A percentile compares a stretch with the other conserved stretches of the same genome.
Evolutionary conservation across 2,329 filamentous ascomycete species (phyloP).

Genomic region (Ascochyta fabae): DNA sequence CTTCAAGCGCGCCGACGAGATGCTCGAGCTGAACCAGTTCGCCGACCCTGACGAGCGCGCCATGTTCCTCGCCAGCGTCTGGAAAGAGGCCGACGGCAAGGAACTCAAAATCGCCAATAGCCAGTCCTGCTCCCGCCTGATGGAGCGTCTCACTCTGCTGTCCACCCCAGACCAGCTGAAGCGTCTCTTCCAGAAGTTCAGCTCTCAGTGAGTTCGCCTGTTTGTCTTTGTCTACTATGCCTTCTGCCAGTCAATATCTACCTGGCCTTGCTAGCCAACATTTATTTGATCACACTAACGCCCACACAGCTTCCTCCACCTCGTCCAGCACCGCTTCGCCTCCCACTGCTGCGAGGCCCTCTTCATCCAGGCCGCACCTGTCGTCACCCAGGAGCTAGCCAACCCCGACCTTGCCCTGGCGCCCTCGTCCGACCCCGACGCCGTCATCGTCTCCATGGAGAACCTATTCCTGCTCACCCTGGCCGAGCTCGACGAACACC

Average conservation of each 20-base stretch:
- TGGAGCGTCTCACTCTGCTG: conserved; percentile 88
- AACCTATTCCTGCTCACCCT: conserved; percentile 82
- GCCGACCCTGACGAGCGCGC: conserved; percentile 67
- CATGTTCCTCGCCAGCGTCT: conserved; percentile 75
- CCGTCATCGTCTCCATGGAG: conserved; percentile 73
- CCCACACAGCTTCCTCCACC: conserved; percentile 70
- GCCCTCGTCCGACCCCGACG: conserved; percentile 55
- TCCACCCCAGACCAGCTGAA: conserved; percentile 83
- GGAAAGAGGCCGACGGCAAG: conserved; percentile 84
- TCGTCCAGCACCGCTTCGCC: conserved; percentile 94
- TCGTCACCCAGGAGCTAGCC: conserved; percentile 75
- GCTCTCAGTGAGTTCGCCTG: conserved; percentile 65
- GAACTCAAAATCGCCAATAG: conserved; percentile 96
- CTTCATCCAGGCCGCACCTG: conserved; percentile 80
- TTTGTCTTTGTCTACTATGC: background rate
- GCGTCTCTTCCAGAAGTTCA: conserved; percentile 83
- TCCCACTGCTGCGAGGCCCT: conserved; percentile 96
- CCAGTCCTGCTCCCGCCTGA: conserved; percentile 90
- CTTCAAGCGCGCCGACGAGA: conserved; percentile 86
- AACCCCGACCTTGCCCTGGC: conserved; percentile 54
- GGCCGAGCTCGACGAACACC: conserved; percentile 84
- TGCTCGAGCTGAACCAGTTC: conserved; percentile 91
- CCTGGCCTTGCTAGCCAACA: too few relatives aligned
- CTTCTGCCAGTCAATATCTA: background rate
- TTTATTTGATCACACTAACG: conserved; percentile 17